Percentiles rank a stretch among this genome's conserved stretches.
Evolutionary conservation across 768 basidiomycete genomes (phyloP).

Genomic region (Suillus subluteus): DNA sequence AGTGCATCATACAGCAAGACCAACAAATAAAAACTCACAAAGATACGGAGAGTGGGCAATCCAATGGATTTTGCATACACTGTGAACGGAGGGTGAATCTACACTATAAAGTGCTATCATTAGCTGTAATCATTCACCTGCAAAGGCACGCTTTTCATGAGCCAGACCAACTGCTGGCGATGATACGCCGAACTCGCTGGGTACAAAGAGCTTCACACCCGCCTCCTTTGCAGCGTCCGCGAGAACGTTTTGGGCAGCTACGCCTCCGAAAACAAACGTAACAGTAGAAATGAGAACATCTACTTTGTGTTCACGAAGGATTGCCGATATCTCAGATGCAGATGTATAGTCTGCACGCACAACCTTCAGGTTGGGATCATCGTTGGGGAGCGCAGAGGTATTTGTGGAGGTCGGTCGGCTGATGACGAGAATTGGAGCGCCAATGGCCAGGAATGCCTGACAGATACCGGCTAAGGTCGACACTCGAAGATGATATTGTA

Average conservation of each 20-base stretch:
- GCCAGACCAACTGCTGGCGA: conserved; percentile 1
- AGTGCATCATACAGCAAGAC: background rate
- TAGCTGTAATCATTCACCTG: background rate
- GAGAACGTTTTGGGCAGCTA: conserved; percentile 21
- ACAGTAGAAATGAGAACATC: conserved; percentile 14
- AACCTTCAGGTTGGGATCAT: background rate
- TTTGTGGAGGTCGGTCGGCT: conserved; percentile 11
- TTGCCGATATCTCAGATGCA: background rate
- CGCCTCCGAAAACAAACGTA: background rate
- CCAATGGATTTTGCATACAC: conserved; percentile 24
- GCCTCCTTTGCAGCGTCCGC: conserved; percentile 21
- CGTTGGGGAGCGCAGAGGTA: background rate
- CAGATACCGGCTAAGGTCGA: background rate
- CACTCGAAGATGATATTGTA: background rate
- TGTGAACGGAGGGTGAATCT: conserved; percentile 5
- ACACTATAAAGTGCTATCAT: background rate
- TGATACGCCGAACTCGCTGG: conserved; percentile 31
- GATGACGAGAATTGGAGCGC: conserved; percentile 12
- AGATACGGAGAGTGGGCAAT: conserved; percentile 17
- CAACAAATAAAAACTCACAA: conserved; percentile 21
- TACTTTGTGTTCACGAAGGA: conserved; percentile 11
- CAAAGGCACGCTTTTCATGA: conserved; percentile 8
- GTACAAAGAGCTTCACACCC: conserved; percentile 34
- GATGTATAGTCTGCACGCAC: conserved; percentile 5
- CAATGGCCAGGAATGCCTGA: conserved; percentile 15